Evolutionary conservation across 2,329 filamentous ascomycete genomes (phyloP).

Genomic region (Ascocoryne sarcoides): DNA sequence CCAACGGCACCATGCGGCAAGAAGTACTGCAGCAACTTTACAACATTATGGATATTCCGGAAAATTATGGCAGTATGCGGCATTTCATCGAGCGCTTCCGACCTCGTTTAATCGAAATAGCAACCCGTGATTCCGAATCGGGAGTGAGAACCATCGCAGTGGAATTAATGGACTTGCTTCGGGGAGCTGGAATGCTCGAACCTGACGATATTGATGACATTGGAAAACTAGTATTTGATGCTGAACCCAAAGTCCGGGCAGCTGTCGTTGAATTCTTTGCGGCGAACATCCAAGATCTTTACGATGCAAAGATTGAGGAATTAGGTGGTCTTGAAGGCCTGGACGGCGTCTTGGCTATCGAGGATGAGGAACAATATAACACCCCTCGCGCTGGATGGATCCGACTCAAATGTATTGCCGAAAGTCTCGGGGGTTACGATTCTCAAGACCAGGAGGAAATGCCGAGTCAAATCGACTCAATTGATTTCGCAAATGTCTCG

Average conservation of each 20-base stretch:
- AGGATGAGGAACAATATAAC: constrained; percentile 67
- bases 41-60: constrained; percentile 71
- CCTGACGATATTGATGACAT: constrained; percentile 85
- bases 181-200: constrained; percentile 78
- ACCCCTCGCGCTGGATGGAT: constrained; percentile 78
- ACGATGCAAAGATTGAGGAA: constrained; percentile 71
- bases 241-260: constrained; percentile 75
- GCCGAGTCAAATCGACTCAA: constrained; percentile 37
- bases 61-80: constrained; percentile 59
- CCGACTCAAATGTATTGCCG: constrained; percentile 81
- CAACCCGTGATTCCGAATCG: constrained; percentile 73
- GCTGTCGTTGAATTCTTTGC: constrained; percentile 87
- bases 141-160: constrained; percentile 74
- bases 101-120: constrained; percentile 83
- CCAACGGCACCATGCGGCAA: constrained; percentile 62
- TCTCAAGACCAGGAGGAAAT: constrained; percentile 54
- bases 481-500: constrained; percentile 45
- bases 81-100: constrained; percentile 93
- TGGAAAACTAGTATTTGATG: constrained; percentile 81
- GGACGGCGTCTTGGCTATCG: constrained; percentile 62
- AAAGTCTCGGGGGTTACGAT: constrained; percentile 77
- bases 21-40: constrained; percentile 80
- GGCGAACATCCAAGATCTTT: constrained; percentile 74
- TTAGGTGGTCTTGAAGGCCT: constrained; percentile 72
- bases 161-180: constrained; percentile 70